phyloP scores from a whole-genome alignment of 805 yeast species.

The Pichia manshurica region DNA sequence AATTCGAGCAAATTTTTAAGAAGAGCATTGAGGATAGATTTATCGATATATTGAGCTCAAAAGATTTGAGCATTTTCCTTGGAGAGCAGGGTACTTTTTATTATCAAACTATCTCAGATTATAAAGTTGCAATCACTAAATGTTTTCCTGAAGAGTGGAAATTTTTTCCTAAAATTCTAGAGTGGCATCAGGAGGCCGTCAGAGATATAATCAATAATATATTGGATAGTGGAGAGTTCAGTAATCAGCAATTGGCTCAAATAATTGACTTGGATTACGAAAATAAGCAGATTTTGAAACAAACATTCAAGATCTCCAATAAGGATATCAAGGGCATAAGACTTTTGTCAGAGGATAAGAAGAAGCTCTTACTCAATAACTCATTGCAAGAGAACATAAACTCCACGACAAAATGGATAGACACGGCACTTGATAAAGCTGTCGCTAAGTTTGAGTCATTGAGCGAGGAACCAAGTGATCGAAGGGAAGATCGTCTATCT shows the following conservation, averaged over 20 bases:
- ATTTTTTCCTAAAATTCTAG: constrained; percentile 53
- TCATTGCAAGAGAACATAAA: constrained; percentile 60
- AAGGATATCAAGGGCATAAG: constrained; percentile 48
- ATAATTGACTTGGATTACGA: constrained; percentile 74
- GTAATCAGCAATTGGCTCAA: constrained; percentile 66
- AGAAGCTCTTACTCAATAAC: constrained; percentile 68
- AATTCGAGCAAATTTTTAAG: constrained; percentile 54
- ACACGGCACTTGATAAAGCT: constrained; percentile 34
- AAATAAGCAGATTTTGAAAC: constrained; percentile 49
- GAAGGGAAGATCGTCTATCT: constrained; percentile 23
- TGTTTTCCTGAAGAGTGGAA: constrained; percentile 75
- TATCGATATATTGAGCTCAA: constrained; percentile 50
- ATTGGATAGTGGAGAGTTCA: constrained; percentile 49
- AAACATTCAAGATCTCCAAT: constrained; percentile 45
- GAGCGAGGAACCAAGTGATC: constrained; percentile 56
- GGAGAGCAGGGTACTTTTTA: constrained; percentile 72
- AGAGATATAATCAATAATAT: constrained; percentile 56
- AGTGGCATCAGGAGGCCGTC: constrained; percentile 61
- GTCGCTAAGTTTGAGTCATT: constrained; percentile 56
- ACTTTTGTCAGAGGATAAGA: constrained; percentile 48
- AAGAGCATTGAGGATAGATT: constrained; percentile 63
- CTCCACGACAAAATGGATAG: constrained; percentile 84
- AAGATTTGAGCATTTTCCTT: constrained; percentile 43
- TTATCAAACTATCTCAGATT: constrained; percentile 69
- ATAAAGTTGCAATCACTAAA: constrained; percentile 49